Base-by-base conservation (phyloP, 169 alveolate species). In the Plasmodium sp. region DNA sequence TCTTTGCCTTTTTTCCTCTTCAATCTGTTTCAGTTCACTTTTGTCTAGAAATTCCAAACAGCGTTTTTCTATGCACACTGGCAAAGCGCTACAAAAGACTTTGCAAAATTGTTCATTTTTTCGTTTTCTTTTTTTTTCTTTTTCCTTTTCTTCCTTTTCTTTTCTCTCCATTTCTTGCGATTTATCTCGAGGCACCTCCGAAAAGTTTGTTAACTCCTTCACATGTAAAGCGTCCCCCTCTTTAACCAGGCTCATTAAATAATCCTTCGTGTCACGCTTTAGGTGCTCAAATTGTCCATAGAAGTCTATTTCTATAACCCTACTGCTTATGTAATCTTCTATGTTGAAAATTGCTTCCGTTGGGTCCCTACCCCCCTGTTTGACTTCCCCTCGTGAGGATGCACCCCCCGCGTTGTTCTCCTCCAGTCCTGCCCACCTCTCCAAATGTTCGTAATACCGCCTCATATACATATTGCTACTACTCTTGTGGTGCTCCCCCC, bases 1-100 rank as follows among this genome's bases (percentile, higher is more conserved):
- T 88, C 81, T 80, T 88, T n/a, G 80, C 67, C 84, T 73, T 88
- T 88, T 80, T 88, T n/a, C 82, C 36, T 88, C 91, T 80, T 88
- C 83, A 18, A 88, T 88, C 73, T 27, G 18, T 58, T 62, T 58
- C 67, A 79, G 27, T 41, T 88, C 91, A 62, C 62, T 43, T 9
- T 27, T 22, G 72, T 88, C 94, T 10, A 88, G 75, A 88, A 58
- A 88, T 12, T 41, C n/a, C 71, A 4, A 41, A 58, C 56, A 22
- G 33, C 41, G 27, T 39, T 85, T 77, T 75, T 74, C 79, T 18
- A 88, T 88, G 51, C 71, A 51, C 67, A 88, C 79, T 16, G 94
- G 94, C 22, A 45, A 58, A 79, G 94, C 94, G 39, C 73, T 88
- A 58, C 85, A 39, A 45, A 88, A 88, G 22, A 88, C 31, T 39